Conservation (phyloP, 2,329 filamentous ascomycete species). For the Ceratocystis alfenasii region DNA sequence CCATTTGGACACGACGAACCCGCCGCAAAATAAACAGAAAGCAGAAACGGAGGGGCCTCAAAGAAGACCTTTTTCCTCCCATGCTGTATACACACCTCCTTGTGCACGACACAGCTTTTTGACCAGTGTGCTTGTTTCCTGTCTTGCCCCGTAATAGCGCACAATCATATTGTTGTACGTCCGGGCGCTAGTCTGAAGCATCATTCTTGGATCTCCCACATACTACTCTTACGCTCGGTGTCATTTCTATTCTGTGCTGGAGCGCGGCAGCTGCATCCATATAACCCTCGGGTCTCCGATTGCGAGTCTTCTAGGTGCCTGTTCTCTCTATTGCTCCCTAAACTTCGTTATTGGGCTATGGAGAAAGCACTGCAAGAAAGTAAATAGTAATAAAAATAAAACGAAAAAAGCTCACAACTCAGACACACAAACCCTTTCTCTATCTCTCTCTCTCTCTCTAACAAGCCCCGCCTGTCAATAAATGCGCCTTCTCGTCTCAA, state of each 20-base stretch:
- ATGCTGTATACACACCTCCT: neutral
- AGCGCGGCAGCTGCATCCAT: neutral
- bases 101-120: neutral
- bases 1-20: neutral
- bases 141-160: conserved; percentile 2
- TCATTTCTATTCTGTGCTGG: neutral
- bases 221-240: neutral
- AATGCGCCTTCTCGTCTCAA: neutral
- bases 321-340: neutral
- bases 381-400: too few species aligned
- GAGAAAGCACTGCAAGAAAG: neutral
- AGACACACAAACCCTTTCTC: neutral
- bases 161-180: conserved; percentile 3
- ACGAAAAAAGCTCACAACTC: too few species aligned
- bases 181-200: conserved; percentile 8
- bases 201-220: neutral
- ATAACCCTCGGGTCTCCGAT: neutral
- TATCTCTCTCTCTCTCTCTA: neutral
- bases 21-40: neutral
- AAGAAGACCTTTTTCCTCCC: neutral
- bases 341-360: neutral
- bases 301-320: neutral
- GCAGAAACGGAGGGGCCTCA: neutral
- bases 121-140: neutral
- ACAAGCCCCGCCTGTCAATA: neutral